Percentiles rank a stretch among this genome's conserved stretches.
Conservation (phyloP, 2,329 filamentous ascomycete genomes). For the Clarireedia hainanense region DNA sequence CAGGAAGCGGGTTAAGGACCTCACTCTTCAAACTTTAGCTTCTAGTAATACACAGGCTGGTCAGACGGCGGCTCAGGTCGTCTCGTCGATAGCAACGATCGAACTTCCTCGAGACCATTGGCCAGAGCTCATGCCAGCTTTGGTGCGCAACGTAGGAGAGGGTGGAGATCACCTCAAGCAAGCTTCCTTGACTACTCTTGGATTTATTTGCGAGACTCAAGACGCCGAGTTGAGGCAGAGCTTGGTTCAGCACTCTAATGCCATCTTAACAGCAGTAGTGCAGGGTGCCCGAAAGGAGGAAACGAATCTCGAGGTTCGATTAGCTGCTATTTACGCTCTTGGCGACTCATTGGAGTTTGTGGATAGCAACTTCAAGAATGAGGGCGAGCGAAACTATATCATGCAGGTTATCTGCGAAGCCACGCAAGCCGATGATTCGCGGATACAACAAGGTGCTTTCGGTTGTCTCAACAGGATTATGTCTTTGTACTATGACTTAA, state of each 20-base stretch:
- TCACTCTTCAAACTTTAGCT: conserved; percentile 79
- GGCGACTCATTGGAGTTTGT: conserved; percentile 97
- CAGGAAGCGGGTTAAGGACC: conserved; percentile 80
- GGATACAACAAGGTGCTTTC: conserved; percentile 93
- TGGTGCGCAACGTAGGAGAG: conserved; percentile 88
- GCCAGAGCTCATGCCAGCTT: conserved; percentile 78
- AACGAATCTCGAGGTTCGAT: conserved; percentile 79
- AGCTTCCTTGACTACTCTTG: conserved; percentile 89
- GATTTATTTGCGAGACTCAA: conserved; percentile 95
- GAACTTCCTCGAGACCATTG: conserved; percentile 91
- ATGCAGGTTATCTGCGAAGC: conserved; percentile 99
- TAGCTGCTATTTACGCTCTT: conserved; percentile 87
- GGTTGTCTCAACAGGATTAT: conserved; percentile 98
- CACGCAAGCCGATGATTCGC: conserved; percentile 82
- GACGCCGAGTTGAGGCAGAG: conserved; percentile 77
- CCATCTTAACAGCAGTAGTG: conserved; percentile 94
- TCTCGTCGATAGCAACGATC: conserved; percentile 88
- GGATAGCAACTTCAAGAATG: conserved; percentile 96
- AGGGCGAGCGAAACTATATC: conserved; percentile 98
- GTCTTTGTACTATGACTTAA: conserved; percentile 98
- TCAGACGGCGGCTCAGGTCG: conserved; percentile 86
- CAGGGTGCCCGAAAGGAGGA: conserved; percentile 97
- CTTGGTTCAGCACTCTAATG: conserved; percentile 83
- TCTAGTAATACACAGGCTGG: conserved; percentile 77
- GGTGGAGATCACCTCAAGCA: conserved; percentile 88